Evolutionary conservation across 148 eudicot species (phyloP).

Genomic region (Vaccinium darrowii): DNA sequence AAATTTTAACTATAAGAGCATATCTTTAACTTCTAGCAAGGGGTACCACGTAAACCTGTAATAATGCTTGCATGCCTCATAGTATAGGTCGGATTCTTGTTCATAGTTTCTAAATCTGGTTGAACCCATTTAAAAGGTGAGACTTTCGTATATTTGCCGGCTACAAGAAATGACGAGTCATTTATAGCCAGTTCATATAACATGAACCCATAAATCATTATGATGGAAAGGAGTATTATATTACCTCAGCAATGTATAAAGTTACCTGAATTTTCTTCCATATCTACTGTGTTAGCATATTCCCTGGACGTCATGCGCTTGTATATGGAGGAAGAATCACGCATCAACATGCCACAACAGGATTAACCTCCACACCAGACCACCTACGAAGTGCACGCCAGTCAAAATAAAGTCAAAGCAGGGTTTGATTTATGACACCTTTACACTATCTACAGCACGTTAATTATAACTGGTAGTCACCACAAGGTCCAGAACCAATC

Average conservation of each 20-base stretch:
- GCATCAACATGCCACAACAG: constrained; percentile 36
- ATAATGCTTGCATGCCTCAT: neutral
- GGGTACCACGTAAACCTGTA: neutral
- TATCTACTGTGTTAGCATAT: constrained; percentile 37
- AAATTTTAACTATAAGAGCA: neutral
- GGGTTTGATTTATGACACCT: neutral
- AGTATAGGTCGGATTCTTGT: neutral
- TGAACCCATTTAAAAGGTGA: neutral
- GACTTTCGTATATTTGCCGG: neutral
- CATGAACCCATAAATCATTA: neutral
- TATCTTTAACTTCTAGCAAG: neutral
- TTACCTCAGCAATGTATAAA: neutral
- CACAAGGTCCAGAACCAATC: neutral
- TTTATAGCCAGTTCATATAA: neutral
- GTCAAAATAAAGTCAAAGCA: neutral
- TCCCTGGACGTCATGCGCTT: constrained; percentile 74
- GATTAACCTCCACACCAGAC: constrained; percentile 15
- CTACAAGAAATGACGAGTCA: neutral
- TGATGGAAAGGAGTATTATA: neutral
- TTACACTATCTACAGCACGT: neutral
- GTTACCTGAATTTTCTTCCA: constrained; percentile 57
- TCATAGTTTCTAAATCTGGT: neutral
- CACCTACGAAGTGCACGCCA: constrained; percentile 11
- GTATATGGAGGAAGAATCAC: constrained; percentile 54
- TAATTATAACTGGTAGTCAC: neutral